A percentile compares a stretch with the other conserved stretches of the same genome.
These are phyloP conservation scores for Neofusicoccum umdonicola DNA, from an alignment of 2,329 filamentous ascomycete species.

Conservation along the genomic window DNA sequence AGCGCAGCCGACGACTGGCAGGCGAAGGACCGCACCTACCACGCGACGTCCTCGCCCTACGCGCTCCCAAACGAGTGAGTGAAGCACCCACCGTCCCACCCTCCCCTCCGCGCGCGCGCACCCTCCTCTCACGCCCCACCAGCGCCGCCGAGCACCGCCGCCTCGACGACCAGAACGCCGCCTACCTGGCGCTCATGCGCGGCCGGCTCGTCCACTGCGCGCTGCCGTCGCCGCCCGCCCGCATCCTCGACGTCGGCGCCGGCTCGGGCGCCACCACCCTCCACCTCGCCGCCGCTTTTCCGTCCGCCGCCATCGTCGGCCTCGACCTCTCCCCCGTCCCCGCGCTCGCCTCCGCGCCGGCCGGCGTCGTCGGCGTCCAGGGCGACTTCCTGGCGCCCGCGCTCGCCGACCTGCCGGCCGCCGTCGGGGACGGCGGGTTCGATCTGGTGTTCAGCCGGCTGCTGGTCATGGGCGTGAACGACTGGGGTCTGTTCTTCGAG, in stretches of 20 bases:
- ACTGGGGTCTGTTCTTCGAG: slow-evolving; percentile 39
- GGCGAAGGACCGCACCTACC: slow-evolving; percentile 17
- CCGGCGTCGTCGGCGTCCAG: slow-evolving; percentile 21
- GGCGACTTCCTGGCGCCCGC: slow-evolving; percentile 17
- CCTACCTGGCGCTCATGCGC: slow-evolving; percentile 20
- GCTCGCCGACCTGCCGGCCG: background rate
- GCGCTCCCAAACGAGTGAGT: slow-evolving; percentile 25
- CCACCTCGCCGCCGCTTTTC: slow-evolving; percentile 19
- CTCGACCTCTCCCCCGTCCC: slow-evolving; percentile 28
- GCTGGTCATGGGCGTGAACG: slow-evolving; percentile 50
- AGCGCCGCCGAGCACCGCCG: slow-evolving; percentile 23
- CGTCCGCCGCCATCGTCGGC: slow-evolving; percentile 19
- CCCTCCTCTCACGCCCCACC: no score
- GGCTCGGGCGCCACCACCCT: slow-evolving; percentile 22
- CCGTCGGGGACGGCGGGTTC: slow-evolving; percentile 45
- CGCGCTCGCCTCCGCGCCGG: background rate
- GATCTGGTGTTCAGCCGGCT: slow-evolving; percentile 56
- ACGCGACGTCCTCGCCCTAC: slow-evolving; percentile 23
- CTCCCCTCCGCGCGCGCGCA: no score
- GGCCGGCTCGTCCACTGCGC: slow-evolving; percentile 21
- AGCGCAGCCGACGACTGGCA: background rate
- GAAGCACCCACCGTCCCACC: background rate
- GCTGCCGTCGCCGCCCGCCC: background rate
- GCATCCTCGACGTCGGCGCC: slow-evolving; percentile 23
- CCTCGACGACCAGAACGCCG: slow-evolving; percentile 23